phyloP scores from a whole-genome alignment of 2,329 filamentous ascomycete genomes.

The Claviceps capensis region DNA sequence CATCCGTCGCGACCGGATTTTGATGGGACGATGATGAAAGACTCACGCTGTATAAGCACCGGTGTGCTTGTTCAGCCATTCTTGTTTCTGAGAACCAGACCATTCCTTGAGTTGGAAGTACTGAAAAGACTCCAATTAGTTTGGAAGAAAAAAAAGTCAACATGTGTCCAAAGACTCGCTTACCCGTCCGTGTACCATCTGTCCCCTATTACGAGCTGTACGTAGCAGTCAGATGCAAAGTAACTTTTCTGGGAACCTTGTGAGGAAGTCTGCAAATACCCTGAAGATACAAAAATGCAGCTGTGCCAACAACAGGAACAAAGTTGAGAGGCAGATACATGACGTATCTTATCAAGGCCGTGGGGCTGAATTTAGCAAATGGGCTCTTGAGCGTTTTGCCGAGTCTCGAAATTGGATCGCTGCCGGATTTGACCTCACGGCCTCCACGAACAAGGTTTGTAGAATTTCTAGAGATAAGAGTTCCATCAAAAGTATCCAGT shows the following conservation, averaged over 20 bases:
- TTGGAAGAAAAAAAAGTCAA: not conserved
- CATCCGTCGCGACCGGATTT: not conserved
- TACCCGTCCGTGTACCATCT: slow-evolving; percentile 39
- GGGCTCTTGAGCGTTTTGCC: slow-evolving; percentile 45
- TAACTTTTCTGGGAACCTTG: not conserved
- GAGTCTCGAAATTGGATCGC: slow-evolving; percentile 41
- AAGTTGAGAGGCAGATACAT: slow-evolving; percentile 88
- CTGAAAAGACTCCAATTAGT: slow-evolving; percentile 23
- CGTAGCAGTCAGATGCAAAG: not conserved
- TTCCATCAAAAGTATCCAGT: slow-evolving; percentile 79
- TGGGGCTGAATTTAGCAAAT: slow-evolving; percentile 42
- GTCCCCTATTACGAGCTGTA: slow-evolving; percentile 33
- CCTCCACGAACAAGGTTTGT: slow-evolving; percentile 57
- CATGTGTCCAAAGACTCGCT: slow-evolving; percentile 11
- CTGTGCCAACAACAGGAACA: slow-evolving; percentile 76
- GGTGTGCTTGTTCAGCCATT: slow-evolving; percentile 56
- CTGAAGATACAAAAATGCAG: slow-evolving; percentile 67
- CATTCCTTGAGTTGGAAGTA: slow-evolving; percentile 91
- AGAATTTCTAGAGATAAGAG: slow-evolving; percentile 37
- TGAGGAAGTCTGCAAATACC: slow-evolving; percentile 25
- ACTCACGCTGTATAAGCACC: slow-evolving; percentile 72
- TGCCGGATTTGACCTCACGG: slow-evolving; percentile 53
- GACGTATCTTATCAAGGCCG: slow-evolving; percentile 60
- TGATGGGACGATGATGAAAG: not conserved
- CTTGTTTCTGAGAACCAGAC: slow-evolving; percentile 47